Evolutionary conservation across 352 stramenopile genomes (phyloP), one percentile per base, ranked within the genome.

Genomic region (Blastocystis sp.): DNA sequence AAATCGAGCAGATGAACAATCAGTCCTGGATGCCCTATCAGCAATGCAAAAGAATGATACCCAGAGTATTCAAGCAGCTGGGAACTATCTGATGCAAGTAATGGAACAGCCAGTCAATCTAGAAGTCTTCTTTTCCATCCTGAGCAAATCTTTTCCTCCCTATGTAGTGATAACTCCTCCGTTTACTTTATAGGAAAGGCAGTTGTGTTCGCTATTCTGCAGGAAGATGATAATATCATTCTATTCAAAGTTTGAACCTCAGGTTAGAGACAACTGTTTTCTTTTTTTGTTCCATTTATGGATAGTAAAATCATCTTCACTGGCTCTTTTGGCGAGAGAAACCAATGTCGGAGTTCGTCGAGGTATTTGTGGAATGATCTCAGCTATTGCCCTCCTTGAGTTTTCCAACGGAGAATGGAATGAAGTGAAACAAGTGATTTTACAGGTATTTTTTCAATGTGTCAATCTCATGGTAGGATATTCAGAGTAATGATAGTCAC

Each of bases 301-400:
- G 2, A 29, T 67, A 83, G 71, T 83, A 56, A 83, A 83, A 65
- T 83, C 71, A 24, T 52, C 42, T 24, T 52, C 46, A 11, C 16
- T 83, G 4, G 49, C 16, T 37, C 24, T 67, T 29, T 56, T 83
- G 21, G 46, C 42, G 29, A 14, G 27, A 11, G 71, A 83, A 42
- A 32, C 57, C 11, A 66, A 83, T 54, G 51, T 35, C 16, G 16
- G 49, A 37, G 71, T 83, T 16, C 24, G 37, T 21, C 46, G 71
- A 24, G 71, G 42, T n/a, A 83, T 83, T 43, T 83, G 71, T 42
- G 71, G 71, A 0, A 83, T 83, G 32, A 66, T 83, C 42, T 83
- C 71, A 11, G 16, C 71, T 35, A 83, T 83, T 65, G 49, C 71
- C n/a, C 29, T n/a, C 49, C 35, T 83, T 27, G 71, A 83, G 27